Conservation (phyloP, 2,329 filamentous ascomycete genomes). For the Trichoderma breve region DNA sequence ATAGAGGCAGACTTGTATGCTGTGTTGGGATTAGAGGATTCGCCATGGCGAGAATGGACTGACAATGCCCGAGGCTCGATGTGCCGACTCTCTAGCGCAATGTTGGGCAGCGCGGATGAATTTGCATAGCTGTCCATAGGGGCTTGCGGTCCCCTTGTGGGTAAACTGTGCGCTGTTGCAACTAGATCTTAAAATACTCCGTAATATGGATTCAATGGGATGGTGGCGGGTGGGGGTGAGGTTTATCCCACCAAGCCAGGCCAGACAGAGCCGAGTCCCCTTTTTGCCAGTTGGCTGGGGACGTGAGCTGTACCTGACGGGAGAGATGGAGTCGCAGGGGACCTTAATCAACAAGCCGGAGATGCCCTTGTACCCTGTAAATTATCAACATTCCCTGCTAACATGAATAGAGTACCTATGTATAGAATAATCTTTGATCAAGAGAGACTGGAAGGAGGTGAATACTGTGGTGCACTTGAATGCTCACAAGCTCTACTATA, state of each 20-base stretch:
- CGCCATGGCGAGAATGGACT: not conserved
- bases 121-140: slow-evolving; percentile 1
- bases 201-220: not conserved
- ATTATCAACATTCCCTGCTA: not conserved
- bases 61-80: not conserved
- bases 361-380: not conserved
- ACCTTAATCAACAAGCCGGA: slow-evolving; percentile 10
- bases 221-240: not conserved
- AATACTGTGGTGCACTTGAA: not conserved
- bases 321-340: not conserved
- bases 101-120: not conserved
- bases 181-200: slow-evolving; percentile 6
- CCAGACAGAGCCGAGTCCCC: not conserved
- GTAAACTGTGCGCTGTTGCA: slow-evolving; percentile 4
- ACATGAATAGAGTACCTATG: not conserved
- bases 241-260: not conserved
- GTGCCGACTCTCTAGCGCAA: not conserved
- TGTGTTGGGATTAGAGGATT: slow-evolving; percentile 43
- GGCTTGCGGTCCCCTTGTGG: not conserved
- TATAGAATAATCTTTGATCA: not conserved
- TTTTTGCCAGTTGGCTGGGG: not conserved
- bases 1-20: slow-evolving; percentile 63
- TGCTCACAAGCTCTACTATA: not conserved
- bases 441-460: not conserved
- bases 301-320: not conserved